Percentiles rank a stretch among this genome's conserved stretches.
Conservation (phyloP, 495 filamentous ascomycete species). For the Hyaloscypha bicolor region DNA sequence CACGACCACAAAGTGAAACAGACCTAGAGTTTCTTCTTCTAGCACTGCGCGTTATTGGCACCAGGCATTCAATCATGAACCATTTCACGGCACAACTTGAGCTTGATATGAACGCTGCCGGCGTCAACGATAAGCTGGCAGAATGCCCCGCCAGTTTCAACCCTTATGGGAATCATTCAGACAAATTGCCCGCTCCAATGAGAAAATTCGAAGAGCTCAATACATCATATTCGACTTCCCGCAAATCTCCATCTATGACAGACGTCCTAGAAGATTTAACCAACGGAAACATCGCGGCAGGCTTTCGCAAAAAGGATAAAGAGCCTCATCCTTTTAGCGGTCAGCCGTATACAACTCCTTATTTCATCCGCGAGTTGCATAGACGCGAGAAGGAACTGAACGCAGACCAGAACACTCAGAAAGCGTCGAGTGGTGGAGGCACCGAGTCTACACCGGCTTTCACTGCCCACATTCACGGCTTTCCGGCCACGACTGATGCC, state of each 20-base stretch:
- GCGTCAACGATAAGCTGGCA: neutral
- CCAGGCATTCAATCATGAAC: constrained; percentile 84
- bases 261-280: neutral
- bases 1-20: constrained; percentile 73
- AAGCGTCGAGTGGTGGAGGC: neutral
- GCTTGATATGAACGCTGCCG: constrained; percentile 68
- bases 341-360: neutral
- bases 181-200: neutral
- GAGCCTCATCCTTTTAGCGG: neutral
- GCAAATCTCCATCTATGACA: neutral
- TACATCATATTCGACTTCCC: neutral
- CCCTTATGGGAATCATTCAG: neutral
- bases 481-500: neutral
- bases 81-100: constrained; percentile 94
- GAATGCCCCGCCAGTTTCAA: neutral
- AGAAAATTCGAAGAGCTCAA: neutral
- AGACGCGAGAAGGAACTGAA: neutral
- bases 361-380: neutral
- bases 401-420: neutral
- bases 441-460: neutral
- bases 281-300: neutral
- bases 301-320: neutral
- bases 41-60: constrained; percentile 84
- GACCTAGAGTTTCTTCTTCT: constrained; percentile 86
- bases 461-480: neutral